A percentile compares a stretch with the other conserved stretches of the same genome.
These are phyloP conservation scores for Exserohilum turcica DNA, from an alignment of 2,329 filamentous ascomycete species.

Conservation along the genomic window DNA sequence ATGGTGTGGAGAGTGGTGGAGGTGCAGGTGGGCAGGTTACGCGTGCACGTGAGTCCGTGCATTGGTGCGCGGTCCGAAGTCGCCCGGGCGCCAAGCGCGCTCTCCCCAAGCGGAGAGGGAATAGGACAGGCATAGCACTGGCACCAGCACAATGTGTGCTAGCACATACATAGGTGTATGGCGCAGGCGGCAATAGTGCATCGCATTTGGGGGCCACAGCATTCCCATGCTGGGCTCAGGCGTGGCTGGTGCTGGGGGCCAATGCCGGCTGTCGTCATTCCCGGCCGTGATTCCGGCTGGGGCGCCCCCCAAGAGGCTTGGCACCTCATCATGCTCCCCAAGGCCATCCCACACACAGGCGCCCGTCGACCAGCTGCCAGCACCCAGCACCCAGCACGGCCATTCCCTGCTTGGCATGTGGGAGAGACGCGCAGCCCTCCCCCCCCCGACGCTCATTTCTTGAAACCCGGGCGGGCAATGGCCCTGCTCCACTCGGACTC, in stretches of 20 bases:
- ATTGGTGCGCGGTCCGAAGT: background rate
- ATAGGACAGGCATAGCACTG: no score
- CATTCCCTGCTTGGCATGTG: constrained; percentile 14
- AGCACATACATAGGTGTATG: no score
- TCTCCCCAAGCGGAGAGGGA: background rate
- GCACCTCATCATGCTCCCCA: constrained; percentile 16
- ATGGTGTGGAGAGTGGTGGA: constrained; percentile 1
- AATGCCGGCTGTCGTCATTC: background rate
- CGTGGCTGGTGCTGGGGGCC: constrained; percentile 14
- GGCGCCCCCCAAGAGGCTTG: constrained; percentile 15
- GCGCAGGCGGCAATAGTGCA: background rate
- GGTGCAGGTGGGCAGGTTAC: constrained; percentile 1
- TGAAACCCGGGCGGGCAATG: constrained; percentile 1
- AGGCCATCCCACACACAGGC: constrained; percentile 10
- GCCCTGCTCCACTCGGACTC: constrained; percentile 1
- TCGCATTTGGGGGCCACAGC: background rate
- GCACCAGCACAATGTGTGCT: background rate
- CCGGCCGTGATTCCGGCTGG: constrained; percentile 16
- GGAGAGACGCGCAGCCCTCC: constrained; percentile 15
- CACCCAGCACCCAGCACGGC: constrained; percentile 1
- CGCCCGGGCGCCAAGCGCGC: background rate
- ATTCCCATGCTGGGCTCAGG: constrained; percentile 1
- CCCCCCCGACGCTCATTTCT: constrained; percentile 2
- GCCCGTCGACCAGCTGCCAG: background rate
- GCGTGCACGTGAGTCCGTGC: constrained; percentile 8